Percentiles rank a stretch among this genome's conserved stretches.
phyloP scores from a whole-genome alignment of 805 yeast genomes.

The Candida stauntonica region DNA sequence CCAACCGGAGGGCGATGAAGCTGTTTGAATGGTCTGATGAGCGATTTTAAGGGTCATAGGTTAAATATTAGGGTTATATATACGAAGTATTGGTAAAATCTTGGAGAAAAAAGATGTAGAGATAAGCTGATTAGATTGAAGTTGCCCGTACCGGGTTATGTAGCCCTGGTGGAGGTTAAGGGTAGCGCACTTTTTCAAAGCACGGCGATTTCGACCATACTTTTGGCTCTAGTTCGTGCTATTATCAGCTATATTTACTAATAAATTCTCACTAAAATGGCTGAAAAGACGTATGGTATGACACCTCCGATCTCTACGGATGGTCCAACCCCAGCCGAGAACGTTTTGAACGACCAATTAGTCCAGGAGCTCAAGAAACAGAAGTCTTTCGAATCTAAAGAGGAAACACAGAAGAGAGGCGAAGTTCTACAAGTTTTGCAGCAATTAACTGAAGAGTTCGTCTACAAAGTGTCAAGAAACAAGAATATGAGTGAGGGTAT shows the following conservation, averaged over 20 bases:
- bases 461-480: conserved; percentile 68
- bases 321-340: conserved; percentile 80
- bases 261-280: conserved; percentile 1
- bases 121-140: no score
- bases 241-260: no score
- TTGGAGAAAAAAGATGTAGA: no score
- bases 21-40: conserved; percentile 5
- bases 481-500: conserved; percentile 96
- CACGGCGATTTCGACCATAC: no score
- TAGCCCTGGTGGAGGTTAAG: no score
- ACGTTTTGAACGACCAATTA: conserved; percentile 65
- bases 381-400: conserved; percentile 86
- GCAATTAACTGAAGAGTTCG: conserved; percentile 73
- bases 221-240: no score
- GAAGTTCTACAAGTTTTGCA: conserved; percentile 71
- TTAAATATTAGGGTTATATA: background rate
- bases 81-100: no score
- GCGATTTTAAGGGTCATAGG: no score
- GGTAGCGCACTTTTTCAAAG: no score
- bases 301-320: conserved; percentile 72
- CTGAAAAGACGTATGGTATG: conserved; percentile 24
- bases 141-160: no score
- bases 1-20: conserved; percentile 9
- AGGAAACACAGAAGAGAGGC: conserved; percentile 75
- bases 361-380: conserved; percentile 74